Percentiles rank a stretch among this genome's conserved stretches.
These are phyloP conservation scores for Pichia eremophila DNA, from an alignment of 805 yeast genomes.

Conservation along the genomic window DNA sequence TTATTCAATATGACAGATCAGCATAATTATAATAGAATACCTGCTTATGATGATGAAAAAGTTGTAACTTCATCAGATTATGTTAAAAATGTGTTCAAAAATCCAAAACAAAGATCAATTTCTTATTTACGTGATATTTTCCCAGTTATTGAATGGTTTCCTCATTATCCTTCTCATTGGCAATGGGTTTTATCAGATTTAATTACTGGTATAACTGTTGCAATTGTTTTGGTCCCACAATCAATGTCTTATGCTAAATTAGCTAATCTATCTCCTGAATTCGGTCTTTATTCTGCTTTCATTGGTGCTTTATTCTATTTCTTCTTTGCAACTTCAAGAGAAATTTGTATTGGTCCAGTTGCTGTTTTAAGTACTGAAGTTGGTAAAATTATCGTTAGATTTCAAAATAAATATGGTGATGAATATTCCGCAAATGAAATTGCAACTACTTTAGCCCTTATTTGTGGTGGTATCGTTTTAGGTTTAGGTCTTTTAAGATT, in stretches of 20 bases:
- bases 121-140: conserved; percentile 55
- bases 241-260: conserved; percentile 90
- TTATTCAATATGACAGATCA: no score
- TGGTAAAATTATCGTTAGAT: conserved; percentile 63
- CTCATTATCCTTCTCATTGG: conserved; percentile 58
- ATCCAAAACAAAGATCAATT: conserved; percentile 33
- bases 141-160: conserved; percentile 78
- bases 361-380: conserved; percentile 91
- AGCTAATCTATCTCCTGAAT: conserved; percentile 74
- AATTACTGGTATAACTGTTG: conserved; percentile 90
- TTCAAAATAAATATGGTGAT: conserved; percentile 34
- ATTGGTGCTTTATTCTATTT: conserved; percentile 86
- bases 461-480: conserved; percentile 78
- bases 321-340: conserved; percentile 89
- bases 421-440: conserved; percentile 53
- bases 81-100: conserved; percentile 17
- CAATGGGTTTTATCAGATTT: conserved; percentile 73
- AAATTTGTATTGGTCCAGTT: conserved; percentile 93
- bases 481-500: conserved; percentile 77
- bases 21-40: neutral
- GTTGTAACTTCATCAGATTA: conserved; percentile 21
- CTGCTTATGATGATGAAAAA: conserved; percentile 17
- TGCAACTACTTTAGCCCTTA: conserved; percentile 69
- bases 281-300: conserved; percentile 85
- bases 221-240: conserved; percentile 88